These are phyloP conservation scores for Pythium scleroteichum DNA, from an alignment of 352 stramenopile species.

Conservation along the genomic window DNA sequence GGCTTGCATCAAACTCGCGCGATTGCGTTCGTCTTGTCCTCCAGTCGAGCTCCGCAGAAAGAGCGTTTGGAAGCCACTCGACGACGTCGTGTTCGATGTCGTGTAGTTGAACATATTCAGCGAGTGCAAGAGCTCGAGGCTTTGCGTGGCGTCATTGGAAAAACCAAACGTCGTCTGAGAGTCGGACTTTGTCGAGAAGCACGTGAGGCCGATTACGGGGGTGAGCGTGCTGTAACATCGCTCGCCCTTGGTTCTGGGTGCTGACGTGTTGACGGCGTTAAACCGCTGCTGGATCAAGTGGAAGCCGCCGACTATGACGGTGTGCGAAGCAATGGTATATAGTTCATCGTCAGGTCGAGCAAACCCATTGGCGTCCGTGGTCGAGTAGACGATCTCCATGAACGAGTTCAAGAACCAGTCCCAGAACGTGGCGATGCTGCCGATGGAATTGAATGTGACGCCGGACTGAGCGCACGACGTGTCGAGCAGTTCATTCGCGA, in stretches of 20 bases:
- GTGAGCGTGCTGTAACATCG: constrained; percentile 49
- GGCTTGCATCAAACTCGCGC: constrained; percentile 39
- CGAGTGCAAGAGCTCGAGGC: constrained; percentile 23
- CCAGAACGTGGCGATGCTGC: constrained; percentile 47
- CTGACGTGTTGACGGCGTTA: constrained; percentile 45
- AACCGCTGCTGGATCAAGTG: constrained; percentile 61
- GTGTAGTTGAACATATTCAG: constrained; percentile 70
- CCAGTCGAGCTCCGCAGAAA: constrained; percentile 51
- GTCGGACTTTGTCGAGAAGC: constrained; percentile 37
- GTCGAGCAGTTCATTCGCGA: constrained; percentile 53
- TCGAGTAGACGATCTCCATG: constrained; percentile 45
- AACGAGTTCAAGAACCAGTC: constrained; percentile 70
- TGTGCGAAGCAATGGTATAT: constrained; percentile 69
- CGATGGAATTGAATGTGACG: constrained; percentile 44
- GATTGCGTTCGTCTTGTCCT: constrained; percentile 31
- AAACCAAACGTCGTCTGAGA: constrained; percentile 39
- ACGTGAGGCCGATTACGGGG: constrained; percentile 40
- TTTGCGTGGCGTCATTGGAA: constrained; percentile 38
- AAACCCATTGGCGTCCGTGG: constrained; percentile 31
- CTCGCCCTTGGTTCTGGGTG: constrained; percentile 34
- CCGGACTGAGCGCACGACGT: constrained; percentile 36
- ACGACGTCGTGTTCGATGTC: constrained; percentile 34
- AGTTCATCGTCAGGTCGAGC: constrained; percentile 23
- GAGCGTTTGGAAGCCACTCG: constrained; percentile 55
- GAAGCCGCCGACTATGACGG: constrained; percentile 64